Percentiles rank a stretch among this genome's conserved stretches.
These are phyloP conservation scores for Termitomyces sp. DNA, from an alignment of 1,284 basidiomycete genomes.

Conservation along the genomic window DNA sequence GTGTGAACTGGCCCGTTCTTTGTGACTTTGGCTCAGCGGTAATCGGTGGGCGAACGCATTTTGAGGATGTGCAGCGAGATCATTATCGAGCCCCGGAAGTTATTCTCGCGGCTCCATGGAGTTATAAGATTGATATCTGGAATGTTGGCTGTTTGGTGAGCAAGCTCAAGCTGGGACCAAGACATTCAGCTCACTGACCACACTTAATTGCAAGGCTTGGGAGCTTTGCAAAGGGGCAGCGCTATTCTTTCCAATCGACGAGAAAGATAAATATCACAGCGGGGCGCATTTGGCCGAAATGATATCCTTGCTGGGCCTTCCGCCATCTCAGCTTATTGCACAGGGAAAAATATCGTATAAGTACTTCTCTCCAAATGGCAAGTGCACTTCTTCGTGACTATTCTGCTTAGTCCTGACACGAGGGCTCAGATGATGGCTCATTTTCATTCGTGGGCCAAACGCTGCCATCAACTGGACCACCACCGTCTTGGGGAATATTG, in stretches of 20 bases:
- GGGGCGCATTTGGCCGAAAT: constrained; percentile 1
- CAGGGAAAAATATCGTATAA: not conserved
- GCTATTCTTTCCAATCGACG: not conserved
- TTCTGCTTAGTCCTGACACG: too few species aligned
- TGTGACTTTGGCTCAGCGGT: not conserved
- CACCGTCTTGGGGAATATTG: too few species aligned
- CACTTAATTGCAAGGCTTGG: not conserved
- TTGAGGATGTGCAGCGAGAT: not conserved
- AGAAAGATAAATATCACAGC: not conserved
- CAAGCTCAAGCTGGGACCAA: not conserved
- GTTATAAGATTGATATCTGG: not conserved
- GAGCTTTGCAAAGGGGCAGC: not conserved
- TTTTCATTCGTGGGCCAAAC: too few species aligned
- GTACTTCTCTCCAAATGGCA: not conserved
- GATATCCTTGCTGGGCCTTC: not conserved
- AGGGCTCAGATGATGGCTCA: too few species aligned
- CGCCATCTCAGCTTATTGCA: not conserved
- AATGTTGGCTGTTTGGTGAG: not conserved
- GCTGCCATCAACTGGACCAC: too few species aligned
- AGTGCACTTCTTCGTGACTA: not conserved
- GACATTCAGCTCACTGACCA: not conserved
- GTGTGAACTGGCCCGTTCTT: too few species aligned
- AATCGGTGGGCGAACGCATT: not conserved
- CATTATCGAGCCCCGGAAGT: not conserved
- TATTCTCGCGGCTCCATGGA: not conserved